Percentiles rank a stretch among this genome's conserved stretches.
These are phyloP conservation scores for Jaltomata sinuosa DNA, from an alignment of 257 asterid genomes.

Conservation along the genomic window DNA sequence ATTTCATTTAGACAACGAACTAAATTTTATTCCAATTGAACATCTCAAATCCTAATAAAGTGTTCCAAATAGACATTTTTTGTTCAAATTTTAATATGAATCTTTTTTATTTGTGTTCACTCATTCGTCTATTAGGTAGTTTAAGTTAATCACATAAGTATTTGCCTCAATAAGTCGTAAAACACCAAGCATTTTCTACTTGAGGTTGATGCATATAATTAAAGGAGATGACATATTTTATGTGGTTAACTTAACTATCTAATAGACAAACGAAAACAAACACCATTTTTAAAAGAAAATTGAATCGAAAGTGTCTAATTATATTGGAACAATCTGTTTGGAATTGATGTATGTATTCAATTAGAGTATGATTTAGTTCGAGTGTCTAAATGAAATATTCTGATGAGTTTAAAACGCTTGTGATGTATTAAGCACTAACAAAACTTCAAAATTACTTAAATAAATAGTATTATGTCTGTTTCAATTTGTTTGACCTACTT, in stretches of 20 bases:
- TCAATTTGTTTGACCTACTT: no score
- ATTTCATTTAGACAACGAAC: not conserved
- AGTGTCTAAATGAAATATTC: not conserved
- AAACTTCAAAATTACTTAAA: no score
- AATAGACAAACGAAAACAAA: not conserved
- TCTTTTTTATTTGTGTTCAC: not conserved
- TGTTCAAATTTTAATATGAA: not conserved
- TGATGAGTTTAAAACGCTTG: no score
- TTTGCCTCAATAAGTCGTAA: fast-evolving
- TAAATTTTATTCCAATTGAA: not conserved
- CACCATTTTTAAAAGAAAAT: not conserved
- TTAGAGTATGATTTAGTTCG: not conserved
- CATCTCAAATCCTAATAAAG: not conserved
- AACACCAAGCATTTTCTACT: not conserved
- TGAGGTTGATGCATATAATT: not conserved
- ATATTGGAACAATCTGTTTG: not conserved
- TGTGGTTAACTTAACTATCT: fast-evolving
- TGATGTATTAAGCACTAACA: no score
- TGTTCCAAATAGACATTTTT: not conserved
- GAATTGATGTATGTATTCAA: no score
- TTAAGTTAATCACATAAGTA: not conserved
- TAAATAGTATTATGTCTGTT: no score
- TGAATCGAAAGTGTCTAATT: not conserved
- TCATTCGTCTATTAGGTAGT: not conserved
- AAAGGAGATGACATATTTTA: not conserved